A percentile compares a stretch with the other conserved stretches of the same genome.
Conservation (phyloP, 1,284 basidiomycete species). For the Apiotrichum porosum region DNA sequence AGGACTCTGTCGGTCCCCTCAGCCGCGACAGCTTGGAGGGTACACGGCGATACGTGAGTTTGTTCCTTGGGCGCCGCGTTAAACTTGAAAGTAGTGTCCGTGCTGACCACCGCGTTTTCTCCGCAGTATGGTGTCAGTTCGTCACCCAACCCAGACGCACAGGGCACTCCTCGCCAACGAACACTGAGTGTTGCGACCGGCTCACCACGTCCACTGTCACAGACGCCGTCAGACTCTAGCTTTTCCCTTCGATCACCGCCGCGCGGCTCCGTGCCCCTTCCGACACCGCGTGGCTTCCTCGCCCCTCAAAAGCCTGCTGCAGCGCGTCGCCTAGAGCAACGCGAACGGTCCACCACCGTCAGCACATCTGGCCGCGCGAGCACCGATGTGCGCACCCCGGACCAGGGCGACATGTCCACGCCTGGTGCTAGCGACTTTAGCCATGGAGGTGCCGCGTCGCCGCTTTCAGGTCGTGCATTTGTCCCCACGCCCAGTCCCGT, state of each 20-base stretch:
- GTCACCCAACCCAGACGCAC: constrained; percentile 4
- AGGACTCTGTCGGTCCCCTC: constrained; percentile 14
- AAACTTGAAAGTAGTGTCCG: too few species aligned
- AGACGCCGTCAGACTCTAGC: constrained; percentile 16
- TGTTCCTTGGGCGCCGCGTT: not conserved
- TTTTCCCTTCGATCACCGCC: constrained; percentile 22
- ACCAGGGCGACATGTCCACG: not conserved
- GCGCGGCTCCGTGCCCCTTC: constrained; percentile 28
- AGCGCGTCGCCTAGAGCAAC: constrained; percentile 31
- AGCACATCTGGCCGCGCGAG: constrained; percentile 10
- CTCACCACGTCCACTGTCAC: constrained; percentile 8
- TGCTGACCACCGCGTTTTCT: not conserved
- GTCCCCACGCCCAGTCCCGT: too few species aligned
- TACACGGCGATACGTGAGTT: constrained; percentile 18
- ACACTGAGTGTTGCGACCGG: constrained; percentile 11
- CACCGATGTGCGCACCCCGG: not conserved
- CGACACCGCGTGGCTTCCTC: constrained; percentile 36
- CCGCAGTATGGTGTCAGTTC: constrained; percentile 8
- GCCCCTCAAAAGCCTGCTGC: constrained; percentile 41
- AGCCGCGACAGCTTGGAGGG: constrained; percentile 17
- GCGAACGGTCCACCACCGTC: constrained; percentile 20
- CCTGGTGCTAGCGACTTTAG: constrained; percentile 5
- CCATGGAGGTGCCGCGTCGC: too few species aligned
- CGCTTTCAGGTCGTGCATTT: too few species aligned
- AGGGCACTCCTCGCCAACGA: constrained; percentile 1